These are phyloP conservation scores for Alternaria dauci DNA, from an alignment of 2,329 filamentous ascomycete species.

Conservation along the genomic window DNA sequence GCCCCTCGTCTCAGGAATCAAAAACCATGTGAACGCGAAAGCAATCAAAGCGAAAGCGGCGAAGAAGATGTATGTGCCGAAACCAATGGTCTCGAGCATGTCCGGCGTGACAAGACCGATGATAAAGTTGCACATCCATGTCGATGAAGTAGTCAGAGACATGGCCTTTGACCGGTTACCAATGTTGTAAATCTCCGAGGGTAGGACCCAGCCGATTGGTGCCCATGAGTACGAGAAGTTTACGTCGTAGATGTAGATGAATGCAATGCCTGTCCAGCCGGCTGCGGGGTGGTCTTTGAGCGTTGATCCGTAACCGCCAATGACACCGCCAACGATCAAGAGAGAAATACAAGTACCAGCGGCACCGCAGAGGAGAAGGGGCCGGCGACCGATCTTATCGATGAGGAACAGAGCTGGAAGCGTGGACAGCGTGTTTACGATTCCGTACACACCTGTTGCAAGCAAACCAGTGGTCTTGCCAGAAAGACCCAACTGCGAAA, in stretches of 20 bases:
- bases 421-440: constrained; percentile 65
- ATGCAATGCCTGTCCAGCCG: constrained; percentile 72
- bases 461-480: constrained; percentile 74
- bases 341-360: constrained; percentile 77
- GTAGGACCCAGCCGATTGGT: constrained; percentile 75
- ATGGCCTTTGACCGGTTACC: constrained; percentile 74
- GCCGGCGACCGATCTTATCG: constrained; percentile 69
- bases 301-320: constrained; percentile 66
- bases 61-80: constrained; percentile 61
- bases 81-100: constrained; percentile 69
- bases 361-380: constrained; percentile 68
- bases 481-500: constrained; percentile 70
- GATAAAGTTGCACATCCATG: constrained; percentile 81
- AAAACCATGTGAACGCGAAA: constrained; percentile 59
- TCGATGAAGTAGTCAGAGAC: constrained; percentile 72
- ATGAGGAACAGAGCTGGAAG: constrained; percentile 72
- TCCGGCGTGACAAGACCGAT: constrained; percentile 75
- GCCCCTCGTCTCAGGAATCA: constrained; percentile 77
- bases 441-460: constrained; percentile 72
- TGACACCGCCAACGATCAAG: constrained; percentile 74
- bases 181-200: constrained; percentile 77
- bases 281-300: constrained; percentile 67
- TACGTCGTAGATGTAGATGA: constrained; percentile 67
- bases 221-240: constrained; percentile 72
- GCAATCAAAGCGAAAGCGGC: constrained; percentile 59